Percentiles rank a stretch among this genome's conserved stretches.
phyloP scores from a whole-genome alignment of 2,329 filamentous ascomycete species.

The Akanthomyces uredinophilus region DNA sequence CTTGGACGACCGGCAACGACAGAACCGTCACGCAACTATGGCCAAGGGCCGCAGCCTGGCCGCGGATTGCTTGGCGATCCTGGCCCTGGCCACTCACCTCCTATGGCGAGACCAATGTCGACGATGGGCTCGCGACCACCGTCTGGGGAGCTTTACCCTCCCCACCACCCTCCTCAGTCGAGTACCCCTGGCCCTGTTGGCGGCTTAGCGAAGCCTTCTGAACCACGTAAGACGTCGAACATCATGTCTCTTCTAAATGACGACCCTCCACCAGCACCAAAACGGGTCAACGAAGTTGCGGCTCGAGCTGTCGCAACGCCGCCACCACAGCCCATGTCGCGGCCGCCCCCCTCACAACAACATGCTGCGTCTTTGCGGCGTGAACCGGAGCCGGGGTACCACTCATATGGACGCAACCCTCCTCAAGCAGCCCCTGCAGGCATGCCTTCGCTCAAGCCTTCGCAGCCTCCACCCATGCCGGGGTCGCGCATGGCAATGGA shows the following conservation, averaged over 20 bases:
- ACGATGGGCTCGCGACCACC: slow-evolving; percentile 23
- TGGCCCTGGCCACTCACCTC: slow-evolving; percentile 33
- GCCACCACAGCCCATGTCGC: slow-evolving; percentile 42
- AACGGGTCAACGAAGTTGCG: slow-evolving; percentile 46
- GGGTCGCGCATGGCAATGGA: slow-evolving; percentile 38
- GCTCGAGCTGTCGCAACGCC: slow-evolving; percentile 45
- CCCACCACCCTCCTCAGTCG: slow-evolving; percentile 27
- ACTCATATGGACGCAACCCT: slow-evolving; percentile 35
- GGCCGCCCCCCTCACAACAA: slow-evolving; percentile 34
- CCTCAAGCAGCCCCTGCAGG: slow-evolving; percentile 33
- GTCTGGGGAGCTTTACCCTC: slow-evolving; percentile 26
- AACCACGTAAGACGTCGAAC: slow-evolving; percentile 55
- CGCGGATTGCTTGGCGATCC: slow-evolving; percentile 38
- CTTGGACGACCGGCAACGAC: slow-evolving; percentile 35
- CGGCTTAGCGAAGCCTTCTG: slow-evolving; percentile 38
- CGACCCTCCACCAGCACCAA: slow-evolving; percentile 47
- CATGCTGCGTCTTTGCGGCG: slow-evolving; percentile 42
- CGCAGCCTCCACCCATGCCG: slow-evolving; percentile 42
- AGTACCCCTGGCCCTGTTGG: slow-evolving; percentile 23
- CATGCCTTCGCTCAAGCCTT: slow-evolving; percentile 53
- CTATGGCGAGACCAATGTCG: slow-evolving; percentile 35
- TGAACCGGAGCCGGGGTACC: slow-evolving; percentile 44
- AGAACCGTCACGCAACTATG: slow-evolving; percentile 38
- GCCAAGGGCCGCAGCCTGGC: slow-evolving; percentile 31
- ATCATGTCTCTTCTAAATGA: slow-evolving; percentile 61